Base-by-base conservation (phyloP, 768 basidiomycete genomes). In the Termitomyces sp. region DNA sequence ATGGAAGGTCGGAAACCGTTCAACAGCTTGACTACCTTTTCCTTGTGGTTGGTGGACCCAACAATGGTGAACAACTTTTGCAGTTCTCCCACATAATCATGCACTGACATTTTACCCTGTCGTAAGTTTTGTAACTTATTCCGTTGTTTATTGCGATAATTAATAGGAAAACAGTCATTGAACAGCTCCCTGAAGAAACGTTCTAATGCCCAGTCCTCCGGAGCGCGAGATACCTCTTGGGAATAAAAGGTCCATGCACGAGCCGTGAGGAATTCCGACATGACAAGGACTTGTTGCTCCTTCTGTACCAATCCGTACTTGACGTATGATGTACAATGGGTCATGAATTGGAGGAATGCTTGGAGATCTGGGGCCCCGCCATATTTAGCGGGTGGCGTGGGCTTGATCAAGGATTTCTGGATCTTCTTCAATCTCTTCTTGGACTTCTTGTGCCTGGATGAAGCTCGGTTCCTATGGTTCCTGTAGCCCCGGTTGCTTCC, bases 1-100 rank as follows among this genome's bases (percentile, higher is more conserved):
- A 77, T 66, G 5, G 62, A 51, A 0, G 50, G 33, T 2, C 50
- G 45, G 9, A 76, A 50, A 0, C 73, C 70, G 13, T 62, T 58
- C 68, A 71, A 78, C 0, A 76, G 60, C 38, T 68, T 68, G 9
- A 69, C 59, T 0, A 76, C 68, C 11, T 64, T 57, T n/a, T 73
- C 68, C 0, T 51, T 55, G 4, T 65, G 48, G 3, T 61, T 63
- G 0, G 62, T 50, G 1, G 63, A 49, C 0, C 73, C 72, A 12
- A 74, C 65, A 3, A 65, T 64, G 2, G 60, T 60, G 44, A 64
- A 70, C 1, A 75, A 35, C 15, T 64, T 64, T 13, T 64, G 58
- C 0, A 76, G 56, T 39, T 71, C 66, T 7, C 68, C 63, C 0
- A 69, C 60, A 55, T 67, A 76, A 2, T 66, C 68, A 0, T 55